Evolutionary conservation across 129 eudicot genomes (phyloP).

Genomic region (Flaveria linearis): DNA sequence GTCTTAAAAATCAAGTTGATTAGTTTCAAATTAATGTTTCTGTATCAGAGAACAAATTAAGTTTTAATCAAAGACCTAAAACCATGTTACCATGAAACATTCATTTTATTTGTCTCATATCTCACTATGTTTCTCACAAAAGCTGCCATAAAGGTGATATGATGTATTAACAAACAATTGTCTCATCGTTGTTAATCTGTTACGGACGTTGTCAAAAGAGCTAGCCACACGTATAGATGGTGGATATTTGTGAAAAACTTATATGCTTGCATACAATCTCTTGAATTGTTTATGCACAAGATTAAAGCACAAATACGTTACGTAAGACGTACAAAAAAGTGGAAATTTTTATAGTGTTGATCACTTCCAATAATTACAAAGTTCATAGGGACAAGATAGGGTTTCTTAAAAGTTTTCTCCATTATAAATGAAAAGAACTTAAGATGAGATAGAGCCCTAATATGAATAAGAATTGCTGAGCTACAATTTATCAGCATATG

Average conservation of each 20-base stretch:
- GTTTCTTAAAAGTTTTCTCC: constrained; percentile 25
- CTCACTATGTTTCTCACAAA: neutral
- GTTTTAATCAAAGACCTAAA: neutral
- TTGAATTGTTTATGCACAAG: constrained; percentile 10
- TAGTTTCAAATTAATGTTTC: neutral
- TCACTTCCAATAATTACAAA: constrained; percentile 31
- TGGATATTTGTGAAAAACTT: neutral
- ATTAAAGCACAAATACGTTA: neutral
- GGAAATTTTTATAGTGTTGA: constrained; percentile 16
- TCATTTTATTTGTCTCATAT: neutral
- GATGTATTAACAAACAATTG: neutral
- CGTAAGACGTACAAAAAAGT: neutral
- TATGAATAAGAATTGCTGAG: constrained; percentile 13
- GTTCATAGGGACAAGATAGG: constrained; percentile 26
- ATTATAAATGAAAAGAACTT: constrained; percentile 11
- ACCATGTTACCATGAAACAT: neutral
- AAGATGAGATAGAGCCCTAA: constrained; percentile 22
- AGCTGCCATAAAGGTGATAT: neutral
- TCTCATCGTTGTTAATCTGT: neutral
- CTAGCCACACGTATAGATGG: neutral
- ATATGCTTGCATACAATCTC: neutral
- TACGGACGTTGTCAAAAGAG: neutral
- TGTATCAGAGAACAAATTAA: neutral
- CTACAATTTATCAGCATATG: constrained; percentile 5
- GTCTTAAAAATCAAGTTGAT: neutral